phyloP scores from a whole-genome alignment of 129 eudicot genomes.

The Gnaphalium uliginosum region DNA sequence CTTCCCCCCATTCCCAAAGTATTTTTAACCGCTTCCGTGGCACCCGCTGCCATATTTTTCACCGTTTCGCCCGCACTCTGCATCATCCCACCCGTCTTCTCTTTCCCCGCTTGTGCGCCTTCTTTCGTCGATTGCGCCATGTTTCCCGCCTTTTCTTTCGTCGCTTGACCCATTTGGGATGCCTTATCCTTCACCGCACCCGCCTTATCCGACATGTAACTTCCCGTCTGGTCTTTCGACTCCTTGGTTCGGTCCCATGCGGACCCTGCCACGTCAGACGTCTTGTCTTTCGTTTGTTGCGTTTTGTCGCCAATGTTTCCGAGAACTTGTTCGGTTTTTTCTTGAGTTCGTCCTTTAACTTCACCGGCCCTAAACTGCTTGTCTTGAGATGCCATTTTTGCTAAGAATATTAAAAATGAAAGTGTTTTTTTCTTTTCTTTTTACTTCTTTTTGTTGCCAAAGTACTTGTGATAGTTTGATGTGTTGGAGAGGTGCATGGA shows the following conservation, averaged over 20 bases:
- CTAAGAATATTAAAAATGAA: neutral
- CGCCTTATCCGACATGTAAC: slow-evolving; percentile 47
- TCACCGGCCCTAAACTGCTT: slow-evolving; percentile 57
- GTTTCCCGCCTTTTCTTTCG: slow-evolving; percentile 61
- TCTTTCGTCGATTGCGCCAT: slow-evolving; percentile 55
- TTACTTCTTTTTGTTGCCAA: neutral
- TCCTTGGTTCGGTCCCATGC: slow-evolving; percentile 39
- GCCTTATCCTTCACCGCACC: slow-evolving; percentile 48
- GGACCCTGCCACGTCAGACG: slow-evolving; percentile 38
- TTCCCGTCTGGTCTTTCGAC: slow-evolving; percentile 54
- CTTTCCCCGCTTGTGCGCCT: slow-evolving; percentile 59
- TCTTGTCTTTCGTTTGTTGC: slow-evolving; percentile 50
- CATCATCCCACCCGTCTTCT: slow-evolving; percentile 55
- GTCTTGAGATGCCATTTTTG: slow-evolving; percentile 51
- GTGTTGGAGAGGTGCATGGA: slow-evolving; percentile 24
- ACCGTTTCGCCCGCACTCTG: slow-evolving; percentile 58
- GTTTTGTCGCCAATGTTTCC: slow-evolving; percentile 47
- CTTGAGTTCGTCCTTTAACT: slow-evolving; percentile 62
- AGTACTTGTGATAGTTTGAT: neutral
- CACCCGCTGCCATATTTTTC: slow-evolving; percentile 62
- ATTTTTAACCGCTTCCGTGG: slow-evolving; percentile 58
- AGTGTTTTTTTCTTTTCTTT: neutral
- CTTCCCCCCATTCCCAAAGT: slow-evolving; percentile 53
- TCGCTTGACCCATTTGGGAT: slow-evolving; percentile 46
- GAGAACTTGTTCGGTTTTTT: slow-evolving; percentile 44